These are phyloP conservation scores for Elongisporangium anandrum DNA, from an alignment of 352 stramenopile species.

Conservation along the genomic window DNA sequence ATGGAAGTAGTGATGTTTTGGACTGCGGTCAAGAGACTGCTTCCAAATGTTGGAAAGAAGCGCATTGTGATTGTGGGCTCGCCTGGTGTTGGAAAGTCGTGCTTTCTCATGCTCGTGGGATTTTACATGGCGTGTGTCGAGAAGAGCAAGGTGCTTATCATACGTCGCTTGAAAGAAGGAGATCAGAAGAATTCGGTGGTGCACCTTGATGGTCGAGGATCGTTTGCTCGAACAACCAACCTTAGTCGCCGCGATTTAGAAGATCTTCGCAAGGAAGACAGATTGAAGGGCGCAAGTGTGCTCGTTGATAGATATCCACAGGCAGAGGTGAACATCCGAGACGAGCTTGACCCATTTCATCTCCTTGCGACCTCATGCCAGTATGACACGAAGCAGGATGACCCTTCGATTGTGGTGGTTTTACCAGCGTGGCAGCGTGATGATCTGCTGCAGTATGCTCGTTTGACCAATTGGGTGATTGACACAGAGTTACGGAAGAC, in stretches of 20 bases:
- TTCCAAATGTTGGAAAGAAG: too few relatives aligned
- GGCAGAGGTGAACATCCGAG: too few relatives aligned
- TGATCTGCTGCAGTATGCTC: conserved; percentile 15
- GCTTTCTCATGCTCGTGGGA: conserved; percentile 15
- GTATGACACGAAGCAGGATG: conserved; percentile 11
- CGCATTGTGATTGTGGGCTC: too few relatives aligned
- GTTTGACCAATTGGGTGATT: conserved; percentile 14
- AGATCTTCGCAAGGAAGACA: too few relatives aligned
- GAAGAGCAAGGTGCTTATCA: conserved; percentile 16
- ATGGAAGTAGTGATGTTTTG: too few relatives aligned
- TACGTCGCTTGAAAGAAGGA: conserved; percentile 12
- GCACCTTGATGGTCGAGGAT: conserved; percentile 1
- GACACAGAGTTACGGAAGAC: conserved; percentile 10
- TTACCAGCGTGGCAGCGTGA: conserved; percentile 14
- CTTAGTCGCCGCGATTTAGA: too few relatives aligned
- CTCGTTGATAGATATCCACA: too few relatives aligned
- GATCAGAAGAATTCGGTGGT: conserved; percentile 11
- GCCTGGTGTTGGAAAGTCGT: conserved; percentile 16
- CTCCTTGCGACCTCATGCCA: conserved; percentile 16
- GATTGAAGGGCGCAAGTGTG: too few relatives aligned
- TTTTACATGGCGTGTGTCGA: conserved; percentile 15
- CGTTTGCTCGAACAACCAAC: too few relatives aligned
- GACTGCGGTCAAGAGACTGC: too few relatives aligned
- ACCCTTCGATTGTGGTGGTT: conserved; percentile 10
- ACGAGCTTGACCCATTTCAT: conserved; percentile 3